These are phyloP conservation scores for Phytophthora lateralis DNA, from an alignment of 352 stramenopile genomes.

Conservation along the genomic window DNA sequence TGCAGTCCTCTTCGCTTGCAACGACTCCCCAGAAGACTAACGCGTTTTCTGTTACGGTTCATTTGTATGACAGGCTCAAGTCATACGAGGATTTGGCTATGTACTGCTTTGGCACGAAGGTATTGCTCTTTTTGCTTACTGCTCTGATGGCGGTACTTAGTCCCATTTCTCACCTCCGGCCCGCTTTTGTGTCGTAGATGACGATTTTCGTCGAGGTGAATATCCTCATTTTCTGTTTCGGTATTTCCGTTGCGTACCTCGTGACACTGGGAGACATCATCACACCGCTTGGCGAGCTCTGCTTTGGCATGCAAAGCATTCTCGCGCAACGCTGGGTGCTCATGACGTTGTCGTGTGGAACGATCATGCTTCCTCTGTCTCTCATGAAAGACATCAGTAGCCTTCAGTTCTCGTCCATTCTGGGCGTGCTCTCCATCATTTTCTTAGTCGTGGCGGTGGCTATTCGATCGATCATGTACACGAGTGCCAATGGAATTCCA, in stretches of 20 bases:
- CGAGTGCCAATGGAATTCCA: conserved; percentile 57
- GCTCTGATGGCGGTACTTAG: neutral
- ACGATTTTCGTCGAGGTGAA: conserved; percentile 88
- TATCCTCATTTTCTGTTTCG: conserved; percentile 88
- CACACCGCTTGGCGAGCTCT: conserved; percentile 74
- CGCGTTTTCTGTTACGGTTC: conserved; percentile 2
- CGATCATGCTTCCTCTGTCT: conserved; percentile 85
- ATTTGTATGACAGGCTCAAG: conserved; percentile 62
- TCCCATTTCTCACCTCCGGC: conserved; percentile 1
- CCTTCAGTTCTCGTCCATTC: conserved; percentile 85
- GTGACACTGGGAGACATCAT: conserved; percentile 86
- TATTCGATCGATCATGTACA: conserved; percentile 78
- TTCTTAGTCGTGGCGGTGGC: conserved; percentile 85
- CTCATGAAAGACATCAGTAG: conserved; percentile 86
- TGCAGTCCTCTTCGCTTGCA: neutral
- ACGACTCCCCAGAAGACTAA: neutral
- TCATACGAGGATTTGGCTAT: conserved; percentile 88
- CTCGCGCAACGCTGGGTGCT: conserved; percentile 78
- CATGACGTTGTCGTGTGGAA: conserved; percentile 76
- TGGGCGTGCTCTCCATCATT: conserved; percentile 85
- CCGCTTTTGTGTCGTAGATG: conserved; percentile 34
- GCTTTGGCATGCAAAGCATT: conserved; percentile 64
- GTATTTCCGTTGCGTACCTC: conserved; percentile 84
- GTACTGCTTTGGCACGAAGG: conserved; percentile 84
- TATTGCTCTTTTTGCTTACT: conserved; percentile 4